Percentiles rank a stretch among this genome's conserved stretches.
Evolutionary conservation across 176 grass and related monocot species (phyloP).

Genomic region (Thalia dealbata): DNA sequence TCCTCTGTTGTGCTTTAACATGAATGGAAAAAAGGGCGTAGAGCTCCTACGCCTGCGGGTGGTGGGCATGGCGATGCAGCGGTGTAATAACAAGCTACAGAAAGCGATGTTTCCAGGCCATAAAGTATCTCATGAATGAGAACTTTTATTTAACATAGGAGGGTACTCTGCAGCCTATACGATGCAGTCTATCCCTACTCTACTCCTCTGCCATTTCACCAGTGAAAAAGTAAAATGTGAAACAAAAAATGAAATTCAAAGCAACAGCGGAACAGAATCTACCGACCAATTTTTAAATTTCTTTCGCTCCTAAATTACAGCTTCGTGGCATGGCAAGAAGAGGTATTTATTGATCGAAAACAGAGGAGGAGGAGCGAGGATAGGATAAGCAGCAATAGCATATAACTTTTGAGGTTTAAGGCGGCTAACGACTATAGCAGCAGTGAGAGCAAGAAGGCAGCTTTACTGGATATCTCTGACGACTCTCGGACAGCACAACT

Average conservation of each 20-base stretch:
- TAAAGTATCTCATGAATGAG: not conserved
- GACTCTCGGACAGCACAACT: not conserved
- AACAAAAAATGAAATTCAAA: not conserved
- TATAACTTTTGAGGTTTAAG: not conserved
- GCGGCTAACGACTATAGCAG: not conserved
- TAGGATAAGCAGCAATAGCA: no score
- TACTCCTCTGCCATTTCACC: not conserved
- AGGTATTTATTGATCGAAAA: no score
- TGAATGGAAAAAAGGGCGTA: not conserved
- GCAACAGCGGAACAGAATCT: not conserved
- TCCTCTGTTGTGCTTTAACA: not conserved
- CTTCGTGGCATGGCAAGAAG: no score
- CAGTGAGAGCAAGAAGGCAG: not conserved
- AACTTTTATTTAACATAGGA: not conserved
- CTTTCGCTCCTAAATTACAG: no score
- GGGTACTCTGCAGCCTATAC: not conserved
- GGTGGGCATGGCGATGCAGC: not conserved
- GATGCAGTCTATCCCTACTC: not conserved
- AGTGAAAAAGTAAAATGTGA: no score
- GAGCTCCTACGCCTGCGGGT: no score
- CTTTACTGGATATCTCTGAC: not conserved
- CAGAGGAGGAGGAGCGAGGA: no score
- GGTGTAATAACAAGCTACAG: not conserved
- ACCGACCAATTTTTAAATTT: not conserved
- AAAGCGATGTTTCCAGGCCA: conserved; percentile 13